Evolutionary conservation across 169 alveolate species (phyloP).

Genomic region (Eimeria falciformis): DNA sequence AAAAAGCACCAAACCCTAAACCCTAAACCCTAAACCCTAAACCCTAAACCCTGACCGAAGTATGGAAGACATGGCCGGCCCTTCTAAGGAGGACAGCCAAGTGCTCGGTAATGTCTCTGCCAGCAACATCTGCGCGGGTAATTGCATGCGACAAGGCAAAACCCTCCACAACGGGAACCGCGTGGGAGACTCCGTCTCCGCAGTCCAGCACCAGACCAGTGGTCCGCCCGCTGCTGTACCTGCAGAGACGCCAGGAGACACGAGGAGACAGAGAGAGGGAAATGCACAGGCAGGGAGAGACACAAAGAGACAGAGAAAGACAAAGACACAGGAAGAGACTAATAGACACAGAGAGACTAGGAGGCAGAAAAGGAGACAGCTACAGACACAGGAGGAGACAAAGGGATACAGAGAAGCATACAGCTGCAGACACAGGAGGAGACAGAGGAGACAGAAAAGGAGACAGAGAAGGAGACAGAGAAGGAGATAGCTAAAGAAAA

Average conservation of each 20-base stretch:
- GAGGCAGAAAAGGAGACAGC: too few relatives aligned
- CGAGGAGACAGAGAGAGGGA: not conserved
- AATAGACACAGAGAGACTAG: not conserved
- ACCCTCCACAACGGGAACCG: slow-evolving; percentile 99
- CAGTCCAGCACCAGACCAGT: slow-evolving; percentile 99
- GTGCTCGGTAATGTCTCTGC: slow-evolving; percentile 95
- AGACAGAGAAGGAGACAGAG: slow-evolving; percentile 26
- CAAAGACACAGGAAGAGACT: not conserved
- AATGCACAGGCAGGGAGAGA: not conserved
- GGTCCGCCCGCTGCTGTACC: slow-evolving; percentile 98
- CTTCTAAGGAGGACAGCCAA: slow-evolving; percentile 74
- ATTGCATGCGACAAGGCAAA: slow-evolving; percentile 95
- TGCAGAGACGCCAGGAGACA: too few relatives aligned
- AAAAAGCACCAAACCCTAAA: not conserved
- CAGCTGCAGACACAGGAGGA: not conserved
- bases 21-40: too few relatives aligned
- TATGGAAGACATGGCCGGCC: slow-evolving; percentile 81
- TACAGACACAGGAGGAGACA: not conserved
- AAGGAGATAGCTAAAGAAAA: not conserved
- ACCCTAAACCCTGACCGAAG: slow-evolving; percentile 76
- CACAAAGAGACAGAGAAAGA: not conserved
- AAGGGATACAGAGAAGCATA: not conserved
- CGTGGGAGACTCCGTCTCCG: slow-evolving; percentile 99
- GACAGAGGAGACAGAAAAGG: not conserved
- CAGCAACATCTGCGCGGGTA: slow-evolving; percentile 95